Percentiles rank a stretch among this genome's conserved stretches.
phyloP scores from a whole-genome alignment of 441 rosid genomes.

The Adansonia madagascariensis region DNA sequence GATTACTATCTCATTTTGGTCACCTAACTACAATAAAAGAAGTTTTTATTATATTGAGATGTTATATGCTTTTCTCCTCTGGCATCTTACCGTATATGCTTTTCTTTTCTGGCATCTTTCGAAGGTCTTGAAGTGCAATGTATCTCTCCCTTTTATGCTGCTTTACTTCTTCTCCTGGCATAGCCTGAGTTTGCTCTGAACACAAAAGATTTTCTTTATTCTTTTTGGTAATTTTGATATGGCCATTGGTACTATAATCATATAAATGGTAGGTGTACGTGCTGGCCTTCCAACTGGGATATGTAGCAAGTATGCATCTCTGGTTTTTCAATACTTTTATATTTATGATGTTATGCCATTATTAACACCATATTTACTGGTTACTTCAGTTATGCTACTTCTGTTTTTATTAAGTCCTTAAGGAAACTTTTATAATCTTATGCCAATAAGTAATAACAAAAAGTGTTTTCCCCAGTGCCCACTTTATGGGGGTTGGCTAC shows the following conservation, averaged over 20 bases:
- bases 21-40: background rate
- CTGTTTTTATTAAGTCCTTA: background rate
- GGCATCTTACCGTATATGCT: background rate
- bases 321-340: background rate
- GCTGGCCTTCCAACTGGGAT: background rate
- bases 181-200: background rate
- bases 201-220: background rate
- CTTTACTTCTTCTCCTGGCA: background rate
- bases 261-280: background rate
- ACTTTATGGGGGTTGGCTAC: background rate
- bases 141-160: background rate
- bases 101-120: background rate
- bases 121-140: background rate
- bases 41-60: background rate
- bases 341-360: background rate
- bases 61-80: background rate
- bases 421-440: background rate
- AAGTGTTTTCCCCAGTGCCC: background rate
- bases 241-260: background rate
- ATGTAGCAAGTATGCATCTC: background rate
- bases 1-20: conserved; percentile 5
- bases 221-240: conserved; percentile 9
- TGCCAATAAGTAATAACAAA: background rate
- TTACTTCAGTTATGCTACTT: background rate
- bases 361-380: background rate